These are phyloP conservation scores for Exophiala dermatitidis DNA, from an alignment of 2,329 filamentous ascomycete genomes.

Conservation along the genomic window DNA sequence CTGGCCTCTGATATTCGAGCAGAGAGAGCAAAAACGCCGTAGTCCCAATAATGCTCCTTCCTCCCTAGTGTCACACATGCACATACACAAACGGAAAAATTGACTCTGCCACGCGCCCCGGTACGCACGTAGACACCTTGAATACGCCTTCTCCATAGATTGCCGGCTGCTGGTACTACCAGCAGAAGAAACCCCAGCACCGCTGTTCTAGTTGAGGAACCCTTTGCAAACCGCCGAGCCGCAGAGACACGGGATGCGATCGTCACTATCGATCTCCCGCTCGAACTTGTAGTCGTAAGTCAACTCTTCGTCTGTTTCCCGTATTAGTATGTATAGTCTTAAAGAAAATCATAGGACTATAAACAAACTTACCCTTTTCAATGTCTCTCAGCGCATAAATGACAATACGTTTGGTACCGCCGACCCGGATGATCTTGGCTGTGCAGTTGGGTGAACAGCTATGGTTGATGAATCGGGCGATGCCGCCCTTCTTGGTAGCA, in stretches of 20 bases:
- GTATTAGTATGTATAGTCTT: constrained; percentile 28
- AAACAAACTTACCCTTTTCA: constrained; percentile 64
- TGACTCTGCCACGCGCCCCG: neutral
- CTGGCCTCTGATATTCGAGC: neutral
- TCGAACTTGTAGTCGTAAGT: constrained; percentile 99
- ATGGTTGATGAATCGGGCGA: constrained; percentile 96
- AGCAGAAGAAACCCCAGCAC: too few relatives aligned
- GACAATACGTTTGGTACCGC: constrained; percentile 95
- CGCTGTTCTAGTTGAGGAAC: constrained; percentile 73
- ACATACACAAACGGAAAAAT: neutral
- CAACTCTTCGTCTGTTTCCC: constrained; percentile 77
- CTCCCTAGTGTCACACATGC: neutral
- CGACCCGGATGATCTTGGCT: constrained; percentile 98
- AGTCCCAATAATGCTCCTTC: neutral
- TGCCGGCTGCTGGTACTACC: too few relatives aligned
- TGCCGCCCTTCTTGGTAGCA: constrained; percentile 96
- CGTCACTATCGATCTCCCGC: constrained; percentile 86
- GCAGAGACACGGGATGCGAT: constrained; percentile 95
- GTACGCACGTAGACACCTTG: neutral
- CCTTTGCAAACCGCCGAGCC: constrained; percentile 95
- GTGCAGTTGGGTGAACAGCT: constrained; percentile 98
- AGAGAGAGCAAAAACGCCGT: neutral
- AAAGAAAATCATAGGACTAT: neutral
- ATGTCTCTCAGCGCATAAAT: constrained; percentile 98
- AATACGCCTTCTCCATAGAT: too few relatives aligned